Percentiles rank a stretch among this genome's conserved stretches.
Conservation (phyloP, 345 rosid genomes). For the Xanthoceras sorbifolium region DNA sequence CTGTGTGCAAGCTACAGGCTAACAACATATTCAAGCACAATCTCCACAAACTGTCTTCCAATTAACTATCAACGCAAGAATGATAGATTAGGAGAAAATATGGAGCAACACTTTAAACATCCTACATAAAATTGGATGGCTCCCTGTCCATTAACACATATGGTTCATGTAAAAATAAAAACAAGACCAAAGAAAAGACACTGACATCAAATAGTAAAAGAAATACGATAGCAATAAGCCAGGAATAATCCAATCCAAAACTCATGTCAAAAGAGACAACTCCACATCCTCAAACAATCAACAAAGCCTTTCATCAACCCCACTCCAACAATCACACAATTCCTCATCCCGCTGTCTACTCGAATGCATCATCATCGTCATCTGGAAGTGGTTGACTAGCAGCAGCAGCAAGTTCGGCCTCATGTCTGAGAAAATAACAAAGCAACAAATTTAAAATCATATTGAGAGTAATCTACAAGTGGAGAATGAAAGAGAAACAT, state of each 20-base stretch:
- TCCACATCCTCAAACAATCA: conserved; percentile 16
- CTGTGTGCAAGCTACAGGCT: too few relatives aligned
- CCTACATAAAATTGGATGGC: conserved; percentile 20
- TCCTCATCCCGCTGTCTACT: conserved; percentile 18
- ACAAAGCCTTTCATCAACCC: background rate
- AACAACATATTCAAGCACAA: too few relatives aligned
- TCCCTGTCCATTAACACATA: background rate
- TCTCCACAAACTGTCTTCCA: too few relatives aligned
- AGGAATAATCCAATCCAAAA: conserved; percentile 14
- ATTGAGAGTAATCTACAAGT: too few relatives aligned
- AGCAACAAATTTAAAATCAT: background rate
- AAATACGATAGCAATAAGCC: background rate
- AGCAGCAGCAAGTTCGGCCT: conserved; percentile 44
- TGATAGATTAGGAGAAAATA: background rate
- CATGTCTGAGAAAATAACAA: conserved; percentile 33
- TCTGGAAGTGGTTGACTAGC: conserved; percentile 47
- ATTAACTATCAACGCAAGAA: background rate
- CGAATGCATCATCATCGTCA: conserved; percentile 45
- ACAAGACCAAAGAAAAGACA: background rate
- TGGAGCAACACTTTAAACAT: conserved; percentile 12
- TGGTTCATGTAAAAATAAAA: background rate
- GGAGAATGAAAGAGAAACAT: background rate
- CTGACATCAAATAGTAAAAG: background rate
- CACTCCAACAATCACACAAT: conserved; percentile 12
- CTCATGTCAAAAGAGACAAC: conserved; percentile 13